A percentile compares a stretch with the other conserved stretches of the same genome.
Conservation (phyloP, 306 rosid species). For the Cyclanthera cordifolia region DNA sequence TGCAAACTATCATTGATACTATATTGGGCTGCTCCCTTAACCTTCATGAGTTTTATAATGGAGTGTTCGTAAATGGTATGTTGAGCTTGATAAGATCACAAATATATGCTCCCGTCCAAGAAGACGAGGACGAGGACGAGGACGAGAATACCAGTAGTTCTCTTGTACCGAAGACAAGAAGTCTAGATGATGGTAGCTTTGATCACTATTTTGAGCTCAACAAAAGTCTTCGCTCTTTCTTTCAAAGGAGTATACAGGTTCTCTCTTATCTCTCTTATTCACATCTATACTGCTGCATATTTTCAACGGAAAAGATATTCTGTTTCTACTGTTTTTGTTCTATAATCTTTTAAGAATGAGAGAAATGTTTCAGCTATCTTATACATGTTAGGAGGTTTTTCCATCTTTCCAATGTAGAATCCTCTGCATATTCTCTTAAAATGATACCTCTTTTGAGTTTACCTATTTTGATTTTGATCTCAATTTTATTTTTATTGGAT, state of each 20-base stretch:
- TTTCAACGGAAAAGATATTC: too few relatives aligned
- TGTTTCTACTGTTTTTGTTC: too few relatives aligned
- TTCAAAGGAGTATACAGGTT: not conserved
- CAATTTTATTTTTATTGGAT: too few relatives aligned
- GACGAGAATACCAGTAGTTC: not conserved
- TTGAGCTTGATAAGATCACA: conserved; percentile 6
- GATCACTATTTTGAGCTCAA: not conserved
- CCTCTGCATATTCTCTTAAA: too few relatives aligned
- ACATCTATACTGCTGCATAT: too few relatives aligned
- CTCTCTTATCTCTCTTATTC: not conserved
- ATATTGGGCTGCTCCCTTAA: not conserved
- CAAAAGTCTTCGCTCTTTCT: not conserved
- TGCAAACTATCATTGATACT: not conserved
- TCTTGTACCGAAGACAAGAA: not conserved
- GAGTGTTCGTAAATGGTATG: not conserved
- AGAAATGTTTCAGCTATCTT: too few relatives aligned
- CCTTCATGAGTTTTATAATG: not conserved
- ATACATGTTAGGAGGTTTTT: too few relatives aligned
- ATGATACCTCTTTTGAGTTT: too few relatives aligned
- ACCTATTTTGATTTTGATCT: too few relatives aligned
- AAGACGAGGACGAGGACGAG: not conserved
- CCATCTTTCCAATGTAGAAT: too few relatives aligned
- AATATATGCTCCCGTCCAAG: not conserved
- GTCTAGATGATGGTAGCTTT: too few relatives aligned
- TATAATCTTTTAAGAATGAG: too few relatives aligned